A percentile compares a stretch with the other conserved stretches of the same genome.
Conservation (phyloP, 1,284 basidiomycete genomes). For the Acaromyces ingoldii region DNA sequence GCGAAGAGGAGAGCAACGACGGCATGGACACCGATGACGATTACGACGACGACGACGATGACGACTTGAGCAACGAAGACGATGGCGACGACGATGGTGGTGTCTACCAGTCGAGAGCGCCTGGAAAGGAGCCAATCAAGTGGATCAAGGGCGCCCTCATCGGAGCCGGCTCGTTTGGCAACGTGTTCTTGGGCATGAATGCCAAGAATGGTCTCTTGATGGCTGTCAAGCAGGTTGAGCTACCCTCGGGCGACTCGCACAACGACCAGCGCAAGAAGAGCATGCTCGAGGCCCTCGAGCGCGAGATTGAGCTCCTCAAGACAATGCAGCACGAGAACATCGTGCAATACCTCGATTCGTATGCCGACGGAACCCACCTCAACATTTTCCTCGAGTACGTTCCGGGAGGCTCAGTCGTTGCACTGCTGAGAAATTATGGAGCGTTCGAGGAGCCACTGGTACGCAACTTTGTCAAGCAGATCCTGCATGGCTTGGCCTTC, state of each 20-base stretch:
- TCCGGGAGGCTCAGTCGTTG: slow-evolving; percentile 94
- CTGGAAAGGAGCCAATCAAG: slow-evolving; percentile 63
- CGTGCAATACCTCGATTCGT: slow-evolving; percentile 75
- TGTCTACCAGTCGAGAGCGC: slow-evolving; percentile 5
- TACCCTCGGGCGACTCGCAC: slow-evolving; percentile 76
- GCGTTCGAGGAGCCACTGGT: slow-evolving; percentile 94
- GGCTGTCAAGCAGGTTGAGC: slow-evolving; percentile 98
- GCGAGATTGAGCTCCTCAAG: slow-evolving; percentile 92
- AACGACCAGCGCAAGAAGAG: slow-evolving; percentile 90
- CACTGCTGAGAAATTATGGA: slow-evolving; percentile 85
- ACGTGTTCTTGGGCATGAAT: slow-evolving; percentile 83
- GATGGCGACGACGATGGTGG: slow-evolving; percentile 30
- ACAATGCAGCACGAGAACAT: slow-evolving; percentile 94
- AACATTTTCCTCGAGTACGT: slow-evolving; percentile 80
- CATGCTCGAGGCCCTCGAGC: slow-evolving; percentile 90
- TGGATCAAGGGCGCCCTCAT: slow-evolving; percentile 99
- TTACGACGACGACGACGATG: slow-evolving; percentile 40
- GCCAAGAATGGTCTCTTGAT: slow-evolving; percentile 86
- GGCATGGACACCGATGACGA: slow-evolving; percentile 23
- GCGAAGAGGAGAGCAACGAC: slow-evolving; percentile 26
- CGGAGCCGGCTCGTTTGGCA: slow-evolving; percentile 66
- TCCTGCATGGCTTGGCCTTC: slow-evolving; percentile 83
- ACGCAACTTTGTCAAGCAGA: slow-evolving; percentile 89
- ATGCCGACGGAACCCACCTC: slow-evolving; percentile 58
- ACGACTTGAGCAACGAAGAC: slow-evolving; percentile 34